These are phyloP conservation scores for Fusarium burgessii DNA, from an alignment of 2,329 filamentous ascomycete species.

Conservation along the genomic window DNA sequence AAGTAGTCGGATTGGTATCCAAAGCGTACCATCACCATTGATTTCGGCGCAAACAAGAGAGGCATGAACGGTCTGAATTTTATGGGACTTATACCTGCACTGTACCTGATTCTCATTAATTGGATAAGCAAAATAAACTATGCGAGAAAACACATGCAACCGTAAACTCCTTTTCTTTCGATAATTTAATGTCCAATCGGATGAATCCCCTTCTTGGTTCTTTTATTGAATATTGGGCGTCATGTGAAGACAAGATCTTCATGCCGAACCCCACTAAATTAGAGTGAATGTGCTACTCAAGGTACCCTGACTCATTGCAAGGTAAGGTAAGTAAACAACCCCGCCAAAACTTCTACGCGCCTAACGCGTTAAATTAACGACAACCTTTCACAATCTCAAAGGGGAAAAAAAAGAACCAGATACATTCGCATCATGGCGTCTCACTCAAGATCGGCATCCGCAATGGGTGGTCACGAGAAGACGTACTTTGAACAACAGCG, in stretches of 20 bases:
- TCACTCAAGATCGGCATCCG: constrained; percentile 46
- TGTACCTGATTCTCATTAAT: neutral
- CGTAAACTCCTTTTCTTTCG: neutral
- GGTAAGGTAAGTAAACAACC: constrained; percentile 27
- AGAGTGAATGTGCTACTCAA: neutral
- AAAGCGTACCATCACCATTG: neutral
- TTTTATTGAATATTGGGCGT: neutral
- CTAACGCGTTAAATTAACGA: constrained; percentile 23
- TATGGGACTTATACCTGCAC: neutral
- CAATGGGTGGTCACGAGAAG: constrained; percentile 56
- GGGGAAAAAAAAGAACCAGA: neutral
- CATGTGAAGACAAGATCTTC: neutral
- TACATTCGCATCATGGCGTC: constrained; percentile 48
- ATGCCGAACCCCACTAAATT: constrained; percentile 19
- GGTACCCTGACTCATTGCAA: neutral
- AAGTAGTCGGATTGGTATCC: neutral
- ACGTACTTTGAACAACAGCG: constrained; percentile 83
- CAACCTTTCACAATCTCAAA: constrained; percentile 1
- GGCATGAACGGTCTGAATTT: neutral
- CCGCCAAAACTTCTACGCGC: constrained; percentile 27
- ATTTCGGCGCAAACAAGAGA: constrained; percentile 11
- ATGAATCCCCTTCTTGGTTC: neutral
- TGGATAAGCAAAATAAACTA: neutral
- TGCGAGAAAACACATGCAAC: neutral
- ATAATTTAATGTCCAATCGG: neutral